Base-by-base conservation (phyloP, 768 basidiomycete genomes). In the Suillus bovinus region DNA sequence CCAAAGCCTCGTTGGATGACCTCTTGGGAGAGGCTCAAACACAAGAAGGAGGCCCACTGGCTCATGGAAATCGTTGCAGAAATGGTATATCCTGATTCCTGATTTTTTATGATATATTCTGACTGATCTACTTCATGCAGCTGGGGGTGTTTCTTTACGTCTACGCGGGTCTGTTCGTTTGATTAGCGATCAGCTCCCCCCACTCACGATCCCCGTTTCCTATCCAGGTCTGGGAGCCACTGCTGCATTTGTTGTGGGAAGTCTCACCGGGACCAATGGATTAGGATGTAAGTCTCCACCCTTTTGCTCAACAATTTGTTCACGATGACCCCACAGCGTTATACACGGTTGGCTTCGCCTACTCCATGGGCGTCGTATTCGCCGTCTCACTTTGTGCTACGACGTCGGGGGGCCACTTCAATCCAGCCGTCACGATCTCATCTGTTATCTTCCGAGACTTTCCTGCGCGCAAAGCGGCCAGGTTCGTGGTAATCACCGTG, bases 341-440 rank as follows among this genome's bases (percentile, higher is more conserved):
- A 7, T 71, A 84, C 5, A 86, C 86, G 39, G 74, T 89, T 22
- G 88, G 86, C 31, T 67, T 84, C 36, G 82, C 79, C 0, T 90
- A 89, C 72, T 78, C 81, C 5, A 73, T 82, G 39, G 88, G 88
- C 29, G 86, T 88, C 63, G 65, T 86, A 16, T 79, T 88, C 55
- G 88, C 88, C 1, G 69, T 89, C 58, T 70, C 73, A 10, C 72
- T 86, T 31, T 86, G 82, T 57, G 74, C 73, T 5, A 70, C 81
- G 20, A 80, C 86, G 1, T 88, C 86, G 14, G 85, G 84, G 13
- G 83, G 86, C 24, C 88, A 90, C 67, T 85, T 90, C 70, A 86
- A 80, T 59, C 91, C 90, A 2, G 80, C 82, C 54, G 78, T 90
- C 24, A 86, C 87, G 4, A 75, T 89, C 53, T 72, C 81, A 9